phyloP scores from a whole-genome alignment of 2,329 filamentous ascomycete species.

The Cladosporium velox region DNA sequence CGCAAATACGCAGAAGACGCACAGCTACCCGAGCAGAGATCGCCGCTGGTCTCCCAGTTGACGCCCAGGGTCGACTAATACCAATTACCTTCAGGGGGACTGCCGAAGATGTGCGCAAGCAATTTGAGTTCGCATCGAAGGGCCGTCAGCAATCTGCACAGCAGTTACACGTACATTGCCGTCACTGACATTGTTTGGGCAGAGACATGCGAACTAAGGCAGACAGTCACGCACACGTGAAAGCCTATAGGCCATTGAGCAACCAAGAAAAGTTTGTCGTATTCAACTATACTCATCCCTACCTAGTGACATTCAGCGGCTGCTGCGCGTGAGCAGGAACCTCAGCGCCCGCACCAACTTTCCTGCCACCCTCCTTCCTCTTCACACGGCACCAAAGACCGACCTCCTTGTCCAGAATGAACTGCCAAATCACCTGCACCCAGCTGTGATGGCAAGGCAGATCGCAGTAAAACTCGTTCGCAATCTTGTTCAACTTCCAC shows the following conservation, averaged over 20 bases:
- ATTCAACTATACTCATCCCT: neutral
- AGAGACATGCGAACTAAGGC: neutral
- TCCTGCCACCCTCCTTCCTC: slow-evolving; percentile 73
- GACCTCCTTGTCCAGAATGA: slow-evolving; percentile 86
- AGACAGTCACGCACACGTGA: too few relatives aligned
- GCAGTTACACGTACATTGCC: neutral
- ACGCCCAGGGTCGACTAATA: neutral
- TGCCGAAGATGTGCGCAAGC: neutral
- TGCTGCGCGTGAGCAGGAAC: slow-evolving; percentile 17
- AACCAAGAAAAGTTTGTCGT: neutral
- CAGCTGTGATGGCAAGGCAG: slow-evolving; percentile 87
- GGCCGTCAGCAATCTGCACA: neutral
- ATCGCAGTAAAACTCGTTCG: slow-evolving; percentile 87
- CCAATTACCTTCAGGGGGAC: neutral
- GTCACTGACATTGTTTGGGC: neutral
- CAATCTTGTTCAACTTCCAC: slow-evolving; percentile 73
- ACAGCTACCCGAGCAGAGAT: neutral
- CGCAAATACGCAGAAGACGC: neutral
- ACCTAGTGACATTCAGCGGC: slow-evolving; percentile 9
- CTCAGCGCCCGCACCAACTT: slow-evolving; percentile 49
- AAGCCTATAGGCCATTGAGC: neutral
- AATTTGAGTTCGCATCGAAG: neutral
- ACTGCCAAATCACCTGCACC: slow-evolving; percentile 92
- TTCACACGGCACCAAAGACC: slow-evolving; percentile 93
- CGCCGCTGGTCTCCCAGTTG: neutral